phyloP scores from a whole-genome alignment of 225 moss, liverwort and hornwort genomes.

The Polytrichum formosum region DNA sequence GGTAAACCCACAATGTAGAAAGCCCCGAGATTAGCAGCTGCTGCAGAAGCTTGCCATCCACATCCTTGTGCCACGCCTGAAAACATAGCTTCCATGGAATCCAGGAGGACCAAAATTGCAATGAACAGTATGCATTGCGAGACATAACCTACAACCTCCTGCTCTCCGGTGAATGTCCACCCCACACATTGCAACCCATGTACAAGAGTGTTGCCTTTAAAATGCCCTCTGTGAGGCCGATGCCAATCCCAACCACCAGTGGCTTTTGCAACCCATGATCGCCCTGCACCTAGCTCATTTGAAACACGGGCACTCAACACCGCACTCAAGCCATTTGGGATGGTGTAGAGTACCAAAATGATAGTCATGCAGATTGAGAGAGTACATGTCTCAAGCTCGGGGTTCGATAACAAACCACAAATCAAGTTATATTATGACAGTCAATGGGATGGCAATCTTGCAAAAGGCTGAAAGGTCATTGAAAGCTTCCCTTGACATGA shows the following conservation, averaged over 20 bases:
- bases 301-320: too few species aligned
- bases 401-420: too few species aligned
- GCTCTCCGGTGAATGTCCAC: not conserved
- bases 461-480: too few species aligned
- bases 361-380: too few species aligned
- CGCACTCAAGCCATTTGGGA: too few species aligned
- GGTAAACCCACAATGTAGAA: slow-evolving; percentile 5
- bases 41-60: slow-evolving; percentile 7
- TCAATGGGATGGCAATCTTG: too few species aligned
- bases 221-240: slow-evolving; percentile 22
- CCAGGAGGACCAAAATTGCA: not conserved
- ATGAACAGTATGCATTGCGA: not conserved
- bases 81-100: not conserved
- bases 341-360: too few species aligned
- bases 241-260: slow-evolving; percentile 3
- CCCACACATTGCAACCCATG: slow-evolving; percentile 22
- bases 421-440: too few species aligned
- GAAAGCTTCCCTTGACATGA: too few species aligned
- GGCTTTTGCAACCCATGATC: too few species aligned
- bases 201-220: slow-evolving; percentile 3
- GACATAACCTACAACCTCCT: slow-evolving; percentile 2
- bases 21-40: not conserved
- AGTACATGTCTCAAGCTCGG: too few species aligned
- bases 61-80: not conserved
- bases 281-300: too few species aligned